phyloP scores from a whole-genome alignment of 1,139 yeast species.

The Yamadazyma oceani region DNA sequence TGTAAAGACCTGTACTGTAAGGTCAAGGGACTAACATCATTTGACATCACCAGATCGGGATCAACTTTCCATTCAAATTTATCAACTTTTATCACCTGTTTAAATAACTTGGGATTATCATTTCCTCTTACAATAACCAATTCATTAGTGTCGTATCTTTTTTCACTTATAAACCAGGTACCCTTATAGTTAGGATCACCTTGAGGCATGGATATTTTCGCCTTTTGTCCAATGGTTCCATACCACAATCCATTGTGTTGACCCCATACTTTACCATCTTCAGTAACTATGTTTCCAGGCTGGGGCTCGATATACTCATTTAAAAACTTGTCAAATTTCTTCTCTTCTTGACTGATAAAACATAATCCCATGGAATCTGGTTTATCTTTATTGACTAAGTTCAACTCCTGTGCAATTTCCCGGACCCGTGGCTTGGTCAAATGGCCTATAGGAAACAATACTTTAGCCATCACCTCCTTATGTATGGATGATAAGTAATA shows the following conservation, averaged over 20 bases:
- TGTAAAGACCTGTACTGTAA: slow-evolving; percentile 75
- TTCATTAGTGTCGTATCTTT: slow-evolving; percentile 62
- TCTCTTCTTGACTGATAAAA: slow-evolving; percentile 74
- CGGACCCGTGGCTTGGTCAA: slow-evolving; percentile 74
- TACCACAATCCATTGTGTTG: slow-evolving; percentile 86
- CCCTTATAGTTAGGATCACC: slow-evolving; percentile 70
- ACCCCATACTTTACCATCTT: slow-evolving; percentile 77
- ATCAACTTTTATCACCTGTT: slow-evolving; percentile 39
- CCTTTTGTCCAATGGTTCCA: slow-evolving; percentile 87
- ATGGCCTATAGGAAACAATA: slow-evolving; percentile 80
- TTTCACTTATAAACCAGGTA: slow-evolving; percentile 82
- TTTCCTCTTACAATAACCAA: slow-evolving; percentile 75
- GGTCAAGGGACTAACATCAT: slow-evolving; percentile 25
- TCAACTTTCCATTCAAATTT: slow-evolving; percentile 41
- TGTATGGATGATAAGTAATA: slow-evolving; percentile 79
- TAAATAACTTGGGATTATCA: slow-evolving; percentile 58
- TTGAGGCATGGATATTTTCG: slow-evolving; percentile 49
- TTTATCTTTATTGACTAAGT: slow-evolving; percentile 66
- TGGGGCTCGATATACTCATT: slow-evolving; percentile 68
- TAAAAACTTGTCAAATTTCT: slow-evolving; percentile 74
- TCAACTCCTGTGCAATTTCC: slow-evolving; percentile 52
- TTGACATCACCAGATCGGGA: slow-evolving; percentile 5
- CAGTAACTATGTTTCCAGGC: slow-evolving; percentile 77
- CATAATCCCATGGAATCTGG: slow-evolving; percentile 96
- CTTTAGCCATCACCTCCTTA: slow-evolving; percentile 40